Evolutionary conservation across 768 basidiomycete species (phyloP).

Genomic region (Hysterangium stoloniferum): DNA sequence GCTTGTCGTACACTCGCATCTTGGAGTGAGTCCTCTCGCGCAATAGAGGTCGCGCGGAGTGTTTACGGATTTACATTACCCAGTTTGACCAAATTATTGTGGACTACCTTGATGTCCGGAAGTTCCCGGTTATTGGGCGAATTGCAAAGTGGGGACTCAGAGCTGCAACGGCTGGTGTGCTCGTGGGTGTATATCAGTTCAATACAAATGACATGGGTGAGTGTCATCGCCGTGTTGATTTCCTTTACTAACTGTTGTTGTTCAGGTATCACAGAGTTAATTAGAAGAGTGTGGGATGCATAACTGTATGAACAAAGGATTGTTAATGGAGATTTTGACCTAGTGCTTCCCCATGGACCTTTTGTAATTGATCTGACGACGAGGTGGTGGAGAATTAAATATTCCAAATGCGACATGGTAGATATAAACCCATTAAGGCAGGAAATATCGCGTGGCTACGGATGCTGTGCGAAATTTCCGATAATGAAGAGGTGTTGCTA

Average conservation of each 20-base stretch:
- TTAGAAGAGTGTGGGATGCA: constrained; percentile 77
- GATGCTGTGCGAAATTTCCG: too few species aligned
- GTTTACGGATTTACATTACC: neutral
- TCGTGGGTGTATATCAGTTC: constrained; percentile 93
- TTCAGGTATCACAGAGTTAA: constrained; percentile 78
- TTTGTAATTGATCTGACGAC: too few species aligned
- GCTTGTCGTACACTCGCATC: constrained; percentile 91
- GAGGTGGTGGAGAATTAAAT: too few species aligned
- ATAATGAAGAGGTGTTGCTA: too few species aligned
- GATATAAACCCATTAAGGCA: too few species aligned
- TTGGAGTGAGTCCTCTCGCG: constrained; percentile 58
- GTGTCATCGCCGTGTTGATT: constrained; percentile 22
- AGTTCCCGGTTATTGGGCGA: constrained; percentile 79
- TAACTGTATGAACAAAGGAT: too few species aligned
- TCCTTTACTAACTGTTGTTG: constrained; percentile 5
- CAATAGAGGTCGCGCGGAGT: neutral
- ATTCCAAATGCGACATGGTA: too few species aligned
- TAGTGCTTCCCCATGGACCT: too few species aligned
- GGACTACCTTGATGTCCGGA: constrained; percentile 91
- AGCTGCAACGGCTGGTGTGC: constrained; percentile 65
- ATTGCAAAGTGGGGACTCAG: constrained; percentile 70
- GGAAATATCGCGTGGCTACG: too few species aligned
- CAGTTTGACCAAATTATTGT: constrained; percentile 72
- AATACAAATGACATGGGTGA: constrained; percentile 97
- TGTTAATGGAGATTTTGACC: too few species aligned